Evolutionary conservation across 2,329 filamentous ascomycete genomes (phyloP).

Genomic region (Fusarium devonianum): DNA sequence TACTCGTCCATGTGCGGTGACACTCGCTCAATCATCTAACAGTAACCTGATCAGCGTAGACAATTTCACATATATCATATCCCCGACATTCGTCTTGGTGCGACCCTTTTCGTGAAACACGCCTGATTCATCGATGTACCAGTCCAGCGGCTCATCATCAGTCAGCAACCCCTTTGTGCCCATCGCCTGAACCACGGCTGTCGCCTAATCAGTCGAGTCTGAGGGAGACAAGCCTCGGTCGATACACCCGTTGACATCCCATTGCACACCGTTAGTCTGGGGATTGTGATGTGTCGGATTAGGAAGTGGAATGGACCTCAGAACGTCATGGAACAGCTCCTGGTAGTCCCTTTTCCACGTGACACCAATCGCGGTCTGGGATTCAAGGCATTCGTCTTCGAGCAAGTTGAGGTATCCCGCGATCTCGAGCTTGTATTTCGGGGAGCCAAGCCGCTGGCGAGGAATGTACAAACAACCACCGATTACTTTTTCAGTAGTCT

Average conservation of each 20-base stretch:
- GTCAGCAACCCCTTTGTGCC: slow-evolving; percentile 21
- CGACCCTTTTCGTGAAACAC: slow-evolving; percentile 32
- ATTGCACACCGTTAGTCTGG: not conserved
- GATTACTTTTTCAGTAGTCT: slow-evolving; percentile 1
- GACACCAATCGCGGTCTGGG: slow-evolving; percentile 20
- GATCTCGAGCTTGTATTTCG: slow-evolving; percentile 11
- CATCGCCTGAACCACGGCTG: slow-evolving; percentile 24
- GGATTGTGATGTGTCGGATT: not conserved
- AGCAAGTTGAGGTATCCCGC: slow-evolving; percentile 5
- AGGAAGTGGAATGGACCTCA: slow-evolving; percentile 6
- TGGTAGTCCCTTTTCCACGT: slow-evolving; percentile 33
- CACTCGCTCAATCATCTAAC: too few species aligned
- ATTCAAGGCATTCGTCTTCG: slow-evolving; percentile 16
- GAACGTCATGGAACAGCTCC: slow-evolving; percentile 5
- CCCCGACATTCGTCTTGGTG: slow-evolving; percentile 6
- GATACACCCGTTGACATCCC: too few species aligned
- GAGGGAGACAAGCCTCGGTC: slow-evolving; percentile 3
- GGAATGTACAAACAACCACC: slow-evolving; percentile 25
- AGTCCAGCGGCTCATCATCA: slow-evolving; percentile 30
- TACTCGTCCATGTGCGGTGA: too few species aligned
- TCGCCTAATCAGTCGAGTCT: slow-evolving; percentile 34
- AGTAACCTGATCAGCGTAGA: slow-evolving; percentile 9
- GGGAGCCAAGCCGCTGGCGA: not conserved
- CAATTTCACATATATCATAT: slow-evolving; percentile 17
- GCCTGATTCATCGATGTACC: slow-evolving; percentile 36